These are phyloP conservation scores for Trichoderma polysporum DNA, from an alignment of 2,329 filamentous ascomycete species.

Conservation along the genomic window DNA sequence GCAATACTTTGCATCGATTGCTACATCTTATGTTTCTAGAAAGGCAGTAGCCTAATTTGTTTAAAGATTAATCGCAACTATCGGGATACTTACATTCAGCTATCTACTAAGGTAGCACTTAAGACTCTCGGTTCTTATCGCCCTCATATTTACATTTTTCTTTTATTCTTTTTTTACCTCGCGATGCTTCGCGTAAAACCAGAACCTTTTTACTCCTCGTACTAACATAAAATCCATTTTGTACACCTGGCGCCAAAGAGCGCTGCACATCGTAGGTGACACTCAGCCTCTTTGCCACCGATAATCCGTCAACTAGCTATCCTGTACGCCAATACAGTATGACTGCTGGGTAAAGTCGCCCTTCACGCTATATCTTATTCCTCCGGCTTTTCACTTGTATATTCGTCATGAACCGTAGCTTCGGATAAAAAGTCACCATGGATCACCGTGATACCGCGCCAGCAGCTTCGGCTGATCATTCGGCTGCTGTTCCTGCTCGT, in stretches of 20 bases:
- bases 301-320: neutral
- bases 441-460: slow-evolving; percentile 30
- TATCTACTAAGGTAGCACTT: neutral
- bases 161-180: neutral
- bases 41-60: neutral
- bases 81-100: neutral
- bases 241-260: neutral
- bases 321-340: neutral
- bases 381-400: neutral
- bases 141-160: neutral
- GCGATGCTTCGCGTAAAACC: neutral
- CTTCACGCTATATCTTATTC: neutral
- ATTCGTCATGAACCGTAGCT: slow-evolving; percentile 16
- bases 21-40: neutral
- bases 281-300: neutral
- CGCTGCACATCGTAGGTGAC: neutral
- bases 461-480: slow-evolving; percentile 25
- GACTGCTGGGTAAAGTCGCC: neutral
- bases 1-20: neutral
- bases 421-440: slow-evolving; percentile 16
- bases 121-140: neutral
- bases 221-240: neutral
- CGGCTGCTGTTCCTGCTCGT: slow-evolving; percentile 27
- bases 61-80: neutral
- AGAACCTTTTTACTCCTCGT: neutral